Evolutionary conservation across 148 eudicot species (phyloP).

Genomic region (Vaccinium myrtillus): DNA sequence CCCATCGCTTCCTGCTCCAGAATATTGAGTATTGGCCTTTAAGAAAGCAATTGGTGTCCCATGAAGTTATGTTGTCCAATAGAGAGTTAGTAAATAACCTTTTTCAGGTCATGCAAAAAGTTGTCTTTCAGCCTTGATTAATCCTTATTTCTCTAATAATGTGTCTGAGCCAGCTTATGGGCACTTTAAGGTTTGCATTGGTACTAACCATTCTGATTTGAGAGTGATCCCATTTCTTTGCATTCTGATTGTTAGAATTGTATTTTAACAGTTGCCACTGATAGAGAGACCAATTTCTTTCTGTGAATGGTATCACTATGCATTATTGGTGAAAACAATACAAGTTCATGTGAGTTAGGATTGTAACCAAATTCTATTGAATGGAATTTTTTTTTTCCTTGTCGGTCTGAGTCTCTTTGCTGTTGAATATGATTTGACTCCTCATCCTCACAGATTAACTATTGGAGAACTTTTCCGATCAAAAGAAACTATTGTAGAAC

Average conservation of each 20-base stretch:
- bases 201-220: neutral
- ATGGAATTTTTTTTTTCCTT: neutral
- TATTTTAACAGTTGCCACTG: neutral
- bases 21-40: neutral
- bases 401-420: neutral
- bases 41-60: neutral
- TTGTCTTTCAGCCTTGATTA: neutral
- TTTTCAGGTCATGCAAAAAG: neutral
- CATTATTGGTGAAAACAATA: neutral
- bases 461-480: neutral
- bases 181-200: neutral
- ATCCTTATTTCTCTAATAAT: neutral
- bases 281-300: neutral
- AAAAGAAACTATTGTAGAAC: no score
- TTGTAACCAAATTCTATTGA: neutral
- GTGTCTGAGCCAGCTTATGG: neutral
- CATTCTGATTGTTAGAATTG: neutral
- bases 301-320: neutral
- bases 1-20: neutral
- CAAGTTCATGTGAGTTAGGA: neutral
- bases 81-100: neutral
- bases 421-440: slow-evolving; percentile 9
- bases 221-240: neutral
- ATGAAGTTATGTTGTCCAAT: neutral
- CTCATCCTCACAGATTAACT: neutral